phyloP scores from a whole-genome alignment of 306 rosid genomes.

The Cucumis sativus region Cucumber_9930_V3 NC_026660.2:27292001-27292500 shows the following conservation, averaged over 20 bases:
- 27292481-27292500: slow-evolving; percentile 83
- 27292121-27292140: slow-evolving; percentile 68
- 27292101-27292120: slow-evolving; percentile 53
- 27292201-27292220: slow-evolving; percentile 40
- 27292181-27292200: slow-evolving; percentile 75
- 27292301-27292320: slow-evolving; percentile 51
- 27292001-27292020: slow-evolving; percentile 34
- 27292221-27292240: slow-evolving; percentile 52
- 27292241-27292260: slow-evolving; percentile 59
- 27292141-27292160: slow-evolving; percentile 70
- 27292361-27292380: slow-evolving; percentile 54
- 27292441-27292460: slow-evolving; percentile 45
- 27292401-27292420: slow-evolving; percentile 41
- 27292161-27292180: slow-evolving; percentile 62
- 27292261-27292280: slow-evolving; percentile 26
- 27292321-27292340: slow-evolving; percentile 42
- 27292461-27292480: slow-evolving; percentile 67
- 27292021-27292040: slow-evolving; percentile 9
- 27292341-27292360: slow-evolving; percentile 19
- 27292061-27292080: slow-evolving; percentile 55
- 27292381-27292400: slow-evolving; percentile 14
- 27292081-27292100: slow-evolving; percentile 37
- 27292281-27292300: slow-evolving; percentile 40
- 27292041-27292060: neutral
- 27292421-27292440: slow-evolving; percentile 39